Conservation (phyloP, 768 basidiomycete genomes). For the Tulasnella sp. region DNA sequence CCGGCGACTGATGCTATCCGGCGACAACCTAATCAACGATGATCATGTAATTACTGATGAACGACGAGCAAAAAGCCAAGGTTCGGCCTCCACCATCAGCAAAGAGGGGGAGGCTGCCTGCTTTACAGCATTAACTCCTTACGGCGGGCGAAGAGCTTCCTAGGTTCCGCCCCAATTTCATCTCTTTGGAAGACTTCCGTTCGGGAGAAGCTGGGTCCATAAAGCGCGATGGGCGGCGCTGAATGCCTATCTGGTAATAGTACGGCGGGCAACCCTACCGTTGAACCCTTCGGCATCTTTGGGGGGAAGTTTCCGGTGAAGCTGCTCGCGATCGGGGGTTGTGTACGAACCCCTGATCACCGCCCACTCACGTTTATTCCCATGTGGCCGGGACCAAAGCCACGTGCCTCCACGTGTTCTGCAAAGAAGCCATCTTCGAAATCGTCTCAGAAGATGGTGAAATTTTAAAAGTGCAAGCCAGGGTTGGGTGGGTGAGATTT, state of each 20-base stretch:
- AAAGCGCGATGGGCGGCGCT: background rate
- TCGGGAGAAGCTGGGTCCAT: background rate
- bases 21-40: background rate
- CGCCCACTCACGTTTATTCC: background rate
- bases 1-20: background rate
- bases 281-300: background rate
- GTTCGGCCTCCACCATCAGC: background rate
- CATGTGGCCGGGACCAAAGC: background rate
- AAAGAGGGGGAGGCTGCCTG: background rate
- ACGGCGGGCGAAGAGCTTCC: background rate
- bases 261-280: background rate
- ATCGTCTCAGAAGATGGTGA: background rate
- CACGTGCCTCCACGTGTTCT: conserved; percentile 6
- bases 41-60: background rate
- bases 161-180: background rate
- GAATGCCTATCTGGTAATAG: background rate
- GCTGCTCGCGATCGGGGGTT: background rate
- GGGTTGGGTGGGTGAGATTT: background rate
- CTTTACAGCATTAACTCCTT: background rate
- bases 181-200: background rate
- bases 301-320: background rate
- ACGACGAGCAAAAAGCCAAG: background rate
- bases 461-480: background rate
- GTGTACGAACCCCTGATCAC: background rate
- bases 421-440: background rate